phyloP scores from a whole-genome alignment of 2,329 filamentous ascomycete genomes.

The Epichloe typhina region DNA sequence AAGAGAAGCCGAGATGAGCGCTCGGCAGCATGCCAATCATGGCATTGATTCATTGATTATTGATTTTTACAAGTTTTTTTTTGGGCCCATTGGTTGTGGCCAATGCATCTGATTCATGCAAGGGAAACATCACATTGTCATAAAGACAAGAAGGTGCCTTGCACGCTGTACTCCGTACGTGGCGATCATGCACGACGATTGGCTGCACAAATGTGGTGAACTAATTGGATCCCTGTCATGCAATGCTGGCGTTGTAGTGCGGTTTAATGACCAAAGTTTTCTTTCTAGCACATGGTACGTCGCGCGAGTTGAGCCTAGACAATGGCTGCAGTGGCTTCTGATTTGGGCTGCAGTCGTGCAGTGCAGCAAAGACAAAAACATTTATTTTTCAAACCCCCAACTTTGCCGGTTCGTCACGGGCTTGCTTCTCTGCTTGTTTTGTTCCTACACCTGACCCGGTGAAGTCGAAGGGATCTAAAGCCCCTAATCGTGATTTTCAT shows the following conservation, averaged over 20 bases:
- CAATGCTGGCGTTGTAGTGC: neutral
- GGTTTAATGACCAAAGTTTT: neutral
- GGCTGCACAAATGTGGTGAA: neutral
- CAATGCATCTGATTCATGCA: no score
- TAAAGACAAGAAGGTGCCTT: neutral
- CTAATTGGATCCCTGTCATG: neutral
- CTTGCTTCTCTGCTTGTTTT: neutral
- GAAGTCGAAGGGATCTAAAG: neutral
- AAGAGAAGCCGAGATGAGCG: neutral
- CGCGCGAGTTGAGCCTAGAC: neutral
- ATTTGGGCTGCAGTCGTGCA: neutral
- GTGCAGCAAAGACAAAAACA: neutral
- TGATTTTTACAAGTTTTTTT: no score
- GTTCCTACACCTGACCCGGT: neutral
- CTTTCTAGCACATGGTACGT: neutral
- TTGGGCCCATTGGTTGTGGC: no score
- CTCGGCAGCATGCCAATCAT: neutral
- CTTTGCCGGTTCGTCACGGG: neutral
- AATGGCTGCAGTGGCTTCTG: neutral
- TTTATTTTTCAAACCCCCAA: neutral
- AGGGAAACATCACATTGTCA: no score
- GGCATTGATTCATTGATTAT: neutral
- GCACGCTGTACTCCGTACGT: neutral
- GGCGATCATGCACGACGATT: neutral
- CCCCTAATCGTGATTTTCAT: no score